Evolutionary conservation across 2,329 filamentous ascomycete species (phyloP).

Genomic region (Pseudonectria foliicola): DNA sequence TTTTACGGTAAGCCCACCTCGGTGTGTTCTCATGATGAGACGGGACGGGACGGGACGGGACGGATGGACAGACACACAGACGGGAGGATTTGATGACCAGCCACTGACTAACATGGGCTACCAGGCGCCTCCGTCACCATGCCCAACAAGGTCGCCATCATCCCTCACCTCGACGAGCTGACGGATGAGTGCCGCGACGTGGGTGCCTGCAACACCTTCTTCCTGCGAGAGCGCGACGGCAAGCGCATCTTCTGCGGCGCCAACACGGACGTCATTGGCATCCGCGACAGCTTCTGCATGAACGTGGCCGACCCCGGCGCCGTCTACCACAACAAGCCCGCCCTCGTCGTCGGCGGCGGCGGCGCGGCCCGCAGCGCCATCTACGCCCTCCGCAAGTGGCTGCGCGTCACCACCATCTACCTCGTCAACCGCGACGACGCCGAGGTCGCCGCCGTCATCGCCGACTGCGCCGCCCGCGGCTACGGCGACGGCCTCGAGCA

Average conservation of each 20-base stretch:
- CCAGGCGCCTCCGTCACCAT: constrained; percentile 68
- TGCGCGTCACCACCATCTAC: constrained; percentile 63
- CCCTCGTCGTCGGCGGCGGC: constrained; percentile 68
- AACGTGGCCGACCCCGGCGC: constrained; percentile 40
- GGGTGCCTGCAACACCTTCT: constrained; percentile 76
- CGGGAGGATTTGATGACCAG: too few relatives aligned
- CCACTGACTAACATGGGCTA: neutral
- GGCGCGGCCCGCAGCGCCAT: constrained; percentile 72
- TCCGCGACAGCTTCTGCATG: constrained; percentile 62
- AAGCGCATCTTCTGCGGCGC: constrained; percentile 57
- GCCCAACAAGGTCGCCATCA: constrained; percentile 75
- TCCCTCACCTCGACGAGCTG: constrained; percentile 64
- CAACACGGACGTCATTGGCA: constrained; percentile 76
- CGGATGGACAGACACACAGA: too few relatives aligned
- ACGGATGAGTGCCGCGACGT: constrained; percentile 66
- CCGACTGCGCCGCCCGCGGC: constrained; percentile 52
- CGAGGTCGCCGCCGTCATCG: constrained; percentile 61
- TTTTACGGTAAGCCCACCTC: constrained; percentile 49
- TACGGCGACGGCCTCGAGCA: constrained; percentile 55
- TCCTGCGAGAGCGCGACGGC: constrained; percentile 47
- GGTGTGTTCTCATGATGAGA: neutral
- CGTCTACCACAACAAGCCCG: constrained; percentile 53
- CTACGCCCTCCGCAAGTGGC: constrained; percentile 65
- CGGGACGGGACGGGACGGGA: too few relatives aligned
- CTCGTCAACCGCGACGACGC: constrained; percentile 65